Evolutionary conservation across 177 flowering plant genomes (phyloP).

Genomic region (Telopea speciosissima): DNA sequence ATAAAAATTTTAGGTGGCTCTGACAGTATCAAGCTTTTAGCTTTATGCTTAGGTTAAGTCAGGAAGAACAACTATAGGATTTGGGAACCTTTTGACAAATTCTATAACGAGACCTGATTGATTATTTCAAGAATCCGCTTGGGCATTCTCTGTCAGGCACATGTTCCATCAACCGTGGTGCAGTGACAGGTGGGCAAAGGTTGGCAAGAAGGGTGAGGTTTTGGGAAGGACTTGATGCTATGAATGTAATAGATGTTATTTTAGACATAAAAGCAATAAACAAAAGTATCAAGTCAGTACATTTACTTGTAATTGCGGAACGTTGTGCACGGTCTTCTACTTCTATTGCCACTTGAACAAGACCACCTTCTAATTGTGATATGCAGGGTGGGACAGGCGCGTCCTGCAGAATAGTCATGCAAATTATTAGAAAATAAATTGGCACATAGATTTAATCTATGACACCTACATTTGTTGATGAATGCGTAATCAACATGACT

Average conservation of each 20-base stretch:
- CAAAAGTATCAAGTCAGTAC: conserved; percentile 1
- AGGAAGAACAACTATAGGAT: no score
- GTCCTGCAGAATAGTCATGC: conserved; percentile 45
- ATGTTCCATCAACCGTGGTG: neutral
- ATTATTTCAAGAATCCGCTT: no score
- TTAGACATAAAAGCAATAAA: neutral
- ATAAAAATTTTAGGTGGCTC: no score
- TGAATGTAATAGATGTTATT: neutral
- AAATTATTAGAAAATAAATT: neutral
- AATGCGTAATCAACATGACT: neutral
- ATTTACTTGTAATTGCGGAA: conserved; percentile 91
- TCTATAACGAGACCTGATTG: no score
- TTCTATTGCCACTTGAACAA: conserved; percentile 98
- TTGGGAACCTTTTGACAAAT: no score
- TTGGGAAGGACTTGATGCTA: neutral
- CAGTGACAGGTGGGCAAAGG: no score
- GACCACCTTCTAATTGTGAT: conserved; percentile 95
- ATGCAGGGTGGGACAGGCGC: conserved; percentile 99
- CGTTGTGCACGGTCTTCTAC: conserved; percentile 98
- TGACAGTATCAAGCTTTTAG: no score
- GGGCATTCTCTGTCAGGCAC: neutral
- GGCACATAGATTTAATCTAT: neutral
- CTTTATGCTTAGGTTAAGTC: no score
- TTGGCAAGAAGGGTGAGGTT: no score
- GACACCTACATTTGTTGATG: neutral